Evolutionary conservation across 768 basidiomycete species (phyloP).

Genomic region (Leccinum subtestaceum): DNA sequence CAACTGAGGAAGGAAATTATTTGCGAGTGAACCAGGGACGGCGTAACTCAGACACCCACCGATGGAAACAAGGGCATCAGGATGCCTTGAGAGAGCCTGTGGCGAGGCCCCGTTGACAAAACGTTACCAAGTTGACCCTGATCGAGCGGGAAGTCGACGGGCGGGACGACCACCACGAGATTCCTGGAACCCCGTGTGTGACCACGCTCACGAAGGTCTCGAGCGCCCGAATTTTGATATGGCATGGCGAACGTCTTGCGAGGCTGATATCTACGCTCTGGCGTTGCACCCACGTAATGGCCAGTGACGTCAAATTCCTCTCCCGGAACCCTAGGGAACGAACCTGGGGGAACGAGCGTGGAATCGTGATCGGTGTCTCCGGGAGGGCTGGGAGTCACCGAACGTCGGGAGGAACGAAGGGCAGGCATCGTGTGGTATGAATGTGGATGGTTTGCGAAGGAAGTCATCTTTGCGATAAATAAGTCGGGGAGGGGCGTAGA

Average conservation of each 20-base stretch:
- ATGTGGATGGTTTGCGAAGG: slow-evolving; percentile 40
- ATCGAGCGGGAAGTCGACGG: slow-evolving; percentile 53
- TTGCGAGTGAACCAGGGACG: background rate
- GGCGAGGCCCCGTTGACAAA: slow-evolving; percentile 53
- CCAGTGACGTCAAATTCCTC: slow-evolving; percentile 16
- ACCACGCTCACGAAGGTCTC: slow-evolving; percentile 43
- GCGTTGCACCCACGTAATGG: background rate
- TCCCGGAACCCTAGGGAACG: background rate
- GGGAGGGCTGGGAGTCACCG: slow-evolving; percentile 36
- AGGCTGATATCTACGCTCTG: slow-evolving; percentile 29
- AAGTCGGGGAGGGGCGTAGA: background rate
- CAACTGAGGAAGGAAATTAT: slow-evolving; percentile 45
- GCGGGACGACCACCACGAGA: slow-evolving; percentile 68
- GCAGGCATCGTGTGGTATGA: slow-evolving; percentile 11
- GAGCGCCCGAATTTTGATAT: slow-evolving; percentile 50
- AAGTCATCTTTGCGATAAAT: slow-evolving; percentile 36
- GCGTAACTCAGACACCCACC: slow-evolving; percentile 35
- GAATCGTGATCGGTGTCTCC: slow-evolving; percentile 32
- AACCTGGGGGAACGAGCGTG: background rate
- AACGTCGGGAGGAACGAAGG: slow-evolving; percentile 35
- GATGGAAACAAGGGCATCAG: slow-evolving; percentile 76
- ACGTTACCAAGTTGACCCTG: slow-evolving; percentile 59
- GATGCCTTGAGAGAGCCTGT: slow-evolving; percentile 64
- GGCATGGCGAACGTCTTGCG: slow-evolving; percentile 50
- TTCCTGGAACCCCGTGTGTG: slow-evolving; percentile 43